Evolutionary conservation across 768 basidiomycete species (phyloP), one percentile per base, ranked within the genome.

Genomic region (Plicaturopsis crispa): DNA sequence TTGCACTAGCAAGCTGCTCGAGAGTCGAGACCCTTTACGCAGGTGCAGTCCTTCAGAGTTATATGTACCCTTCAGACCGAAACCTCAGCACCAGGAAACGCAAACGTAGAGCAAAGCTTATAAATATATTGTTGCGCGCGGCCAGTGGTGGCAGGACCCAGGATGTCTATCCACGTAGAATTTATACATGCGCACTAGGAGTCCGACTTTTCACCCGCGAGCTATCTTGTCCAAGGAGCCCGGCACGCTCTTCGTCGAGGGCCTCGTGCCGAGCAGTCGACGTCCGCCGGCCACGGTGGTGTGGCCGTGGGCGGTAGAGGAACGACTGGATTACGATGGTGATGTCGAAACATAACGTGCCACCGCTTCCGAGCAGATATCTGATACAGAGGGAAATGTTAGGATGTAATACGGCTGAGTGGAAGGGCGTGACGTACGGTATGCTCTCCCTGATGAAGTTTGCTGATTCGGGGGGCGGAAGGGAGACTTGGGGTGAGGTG

Each of bases 311-410:
- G 35, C 73, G 72, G 58, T 98, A 98, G 16, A 92, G 63, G 49
- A 83, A 71, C 16, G 81, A 81, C 60, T 99, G 96, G 7, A 72
- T 57, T 38, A 98, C 80, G 53, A 99, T 97, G 4, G 84, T 84
- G 22, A 97, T 62, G 56, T 99, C 96, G 56, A 97, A 98, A 47
- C 90, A 60, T 13, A 98, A 74, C 1, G 94, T 97, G 2, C 96
- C 96, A 28, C 76, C 92, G 41, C 88, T 91, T 23, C 94, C 94
- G 2, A 98, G 64, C 0, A 98, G 69, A 54, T 92, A 97, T 35
- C 86, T 88, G 43, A n/a, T n/a, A n/a, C n/a, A n/a, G n/a, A n/a
- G n/a, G n/a, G 24, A 11, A 21, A 23, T 28, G 12, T 13, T n/a
- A 28, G 11, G 28, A 21, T 35, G 24, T 24, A 13, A 36, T 12